Evolutionary conservation across 345 rosid genomes (phyloP), one percentile per base, ranked within the genome.

Genomic region (Fremontodendron californicum): DNA sequence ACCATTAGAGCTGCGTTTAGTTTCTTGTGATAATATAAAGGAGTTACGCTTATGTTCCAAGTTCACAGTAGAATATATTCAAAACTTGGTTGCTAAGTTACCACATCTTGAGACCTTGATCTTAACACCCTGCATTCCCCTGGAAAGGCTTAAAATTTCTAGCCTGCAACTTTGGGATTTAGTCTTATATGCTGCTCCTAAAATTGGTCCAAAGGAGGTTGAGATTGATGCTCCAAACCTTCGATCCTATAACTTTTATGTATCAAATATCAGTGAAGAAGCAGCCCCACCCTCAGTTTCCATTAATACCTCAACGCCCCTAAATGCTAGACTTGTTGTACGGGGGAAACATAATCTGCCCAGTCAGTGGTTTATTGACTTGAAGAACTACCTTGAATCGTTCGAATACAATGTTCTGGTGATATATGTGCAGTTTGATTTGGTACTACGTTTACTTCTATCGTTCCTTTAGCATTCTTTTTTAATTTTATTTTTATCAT

Each of bases 171-270:
- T 61, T 15, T 0, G 66, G 40, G 7, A 29, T 15, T 61, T 61
- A 61, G 3, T 1, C 18, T 25, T 27, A 27, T 25, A 2, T 46
- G 3, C 18, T 46, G 3, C 0, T 0, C 3, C 51, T 4, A 4
- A 13, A 13, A 2, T 11, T 15, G n/a, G 65, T 13, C n/a, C 66
- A 31, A 15, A 2, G 66, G 40, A 31, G 40, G n/a, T 61, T 61
- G 40, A 13, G 21, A 13, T 61, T 61, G 66, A 61, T 61, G 40
- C 66, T 31, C 66, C 66, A 31, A 61, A 61, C 66, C 66, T 61
- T 61, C n/a, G 4, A 61, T 2, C 2, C 42, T 61, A 29, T 61
- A 16, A 6, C 2, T 61, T 1, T 61, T 31, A 15, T 61, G 5
- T 31, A 6, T 6, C 65, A 29, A 13, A n/a, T n/a, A n/a, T n/a